phyloP scores from a whole-genome alignment of 2,329 filamentous ascomycete genomes.

The Colletotrichum brevisporum region DNA sequence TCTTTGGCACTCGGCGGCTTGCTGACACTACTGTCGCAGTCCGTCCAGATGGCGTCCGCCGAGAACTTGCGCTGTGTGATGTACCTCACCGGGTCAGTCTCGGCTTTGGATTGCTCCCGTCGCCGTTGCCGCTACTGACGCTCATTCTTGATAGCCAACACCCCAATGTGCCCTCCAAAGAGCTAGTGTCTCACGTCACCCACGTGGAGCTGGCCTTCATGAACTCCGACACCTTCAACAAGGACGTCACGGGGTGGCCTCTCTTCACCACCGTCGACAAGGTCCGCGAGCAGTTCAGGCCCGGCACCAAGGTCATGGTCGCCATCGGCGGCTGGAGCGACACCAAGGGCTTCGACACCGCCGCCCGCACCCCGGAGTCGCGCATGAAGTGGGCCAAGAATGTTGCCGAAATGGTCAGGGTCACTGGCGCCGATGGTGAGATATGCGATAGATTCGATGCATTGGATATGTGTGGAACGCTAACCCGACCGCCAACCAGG shows the following conservation, averaged over 20 bases:
- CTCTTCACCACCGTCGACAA: slow-evolving; percentile 67
- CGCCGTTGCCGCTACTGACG: slow-evolving; percentile 13
- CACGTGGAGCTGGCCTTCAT: slow-evolving; percentile 73
- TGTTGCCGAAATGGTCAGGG: slow-evolving; percentile 72
- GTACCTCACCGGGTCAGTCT: slow-evolving; percentile 64
- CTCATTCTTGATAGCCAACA: slow-evolving; percentile 59
- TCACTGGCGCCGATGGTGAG: slow-evolving; percentile 74
- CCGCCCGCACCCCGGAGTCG: slow-evolving; percentile 58
- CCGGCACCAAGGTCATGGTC: slow-evolving; percentile 74
- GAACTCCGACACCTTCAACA: slow-evolving; percentile 66
- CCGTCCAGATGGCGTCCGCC: slow-evolving; percentile 23
- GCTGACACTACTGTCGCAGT: slow-evolving; percentile 15
- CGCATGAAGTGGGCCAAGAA: slow-evolving; percentile 74
- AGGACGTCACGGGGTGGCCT: slow-evolving; percentile 58
- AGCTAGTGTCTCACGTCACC: slow-evolving; percentile 61
- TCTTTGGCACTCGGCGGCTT: slow-evolving; percentile 10
- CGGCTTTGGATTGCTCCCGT: background rate
- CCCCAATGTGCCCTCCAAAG: slow-evolving; percentile 54
- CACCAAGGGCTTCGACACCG: slow-evolving; percentile 72
- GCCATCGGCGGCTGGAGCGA: slow-evolving; percentile 85
- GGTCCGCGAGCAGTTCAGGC: slow-evolving; percentile 63
- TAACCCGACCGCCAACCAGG: slow-evolving; percentile 14
- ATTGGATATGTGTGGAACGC: background rate
- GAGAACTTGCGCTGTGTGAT: slow-evolving; percentile 54
- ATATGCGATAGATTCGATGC: slow-evolving; percentile 40